A percentile compares a stretch with the other conserved stretches of the same genome.
Evolutionary conservation across 495 filamentous ascomycete genomes (phyloP).

Genomic region (Friedmanniomyces endolithicus): DNA sequence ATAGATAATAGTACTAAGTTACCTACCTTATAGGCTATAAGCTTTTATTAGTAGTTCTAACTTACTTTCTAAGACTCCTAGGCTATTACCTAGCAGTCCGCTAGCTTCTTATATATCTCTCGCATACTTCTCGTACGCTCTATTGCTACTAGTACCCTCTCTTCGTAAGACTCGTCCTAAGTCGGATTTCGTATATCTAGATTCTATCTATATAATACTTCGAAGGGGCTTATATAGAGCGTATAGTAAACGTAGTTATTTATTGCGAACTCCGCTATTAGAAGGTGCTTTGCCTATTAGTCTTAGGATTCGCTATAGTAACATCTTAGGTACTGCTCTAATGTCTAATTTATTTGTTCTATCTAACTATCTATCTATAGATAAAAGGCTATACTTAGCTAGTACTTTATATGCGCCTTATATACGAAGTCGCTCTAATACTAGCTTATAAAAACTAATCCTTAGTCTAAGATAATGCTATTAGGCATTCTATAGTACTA

Average conservation of each 20-base stretch:
- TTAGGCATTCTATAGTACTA: neutral
- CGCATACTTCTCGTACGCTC: no score
- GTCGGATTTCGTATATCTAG: neutral
- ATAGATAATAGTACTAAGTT: neutral
- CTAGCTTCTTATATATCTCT: no score
- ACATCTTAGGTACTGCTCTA: neutral
- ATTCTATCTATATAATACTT: no score
- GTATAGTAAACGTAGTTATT: no score
- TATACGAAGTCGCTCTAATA: neutral
- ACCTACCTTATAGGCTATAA: neutral
- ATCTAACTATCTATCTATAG: neutral
- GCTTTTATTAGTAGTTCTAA: neutral
- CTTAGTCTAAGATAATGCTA: neutral
- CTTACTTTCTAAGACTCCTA: neutral
- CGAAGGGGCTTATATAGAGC: no score
- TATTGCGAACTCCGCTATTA: no score
- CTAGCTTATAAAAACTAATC: neutral
- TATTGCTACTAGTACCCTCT: neutral
- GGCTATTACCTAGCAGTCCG: no score
- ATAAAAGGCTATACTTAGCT: neutral
- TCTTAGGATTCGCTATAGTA: neutral
- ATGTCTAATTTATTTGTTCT: neutral
- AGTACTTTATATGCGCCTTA: neutral
- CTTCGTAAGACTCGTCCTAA: neutral
- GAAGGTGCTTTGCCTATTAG: neutral